These are phyloP conservation scores for Cucurbita moschata DNA, from an alignment of 306 rosid species.

Conservation along the genomic window DNA sequence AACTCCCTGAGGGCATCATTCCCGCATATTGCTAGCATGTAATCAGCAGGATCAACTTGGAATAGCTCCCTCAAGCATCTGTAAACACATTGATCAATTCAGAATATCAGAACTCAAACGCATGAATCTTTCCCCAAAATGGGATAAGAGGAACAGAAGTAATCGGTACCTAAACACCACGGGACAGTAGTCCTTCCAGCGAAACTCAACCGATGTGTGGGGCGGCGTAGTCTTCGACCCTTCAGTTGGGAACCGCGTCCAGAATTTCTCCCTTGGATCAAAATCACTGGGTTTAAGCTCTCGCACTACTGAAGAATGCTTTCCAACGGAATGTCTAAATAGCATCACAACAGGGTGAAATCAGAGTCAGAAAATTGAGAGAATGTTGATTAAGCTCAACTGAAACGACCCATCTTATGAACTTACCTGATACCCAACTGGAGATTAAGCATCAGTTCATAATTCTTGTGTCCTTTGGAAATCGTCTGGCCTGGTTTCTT, in stretches of 20 bases:
- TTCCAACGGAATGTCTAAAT: conserved; percentile 66
- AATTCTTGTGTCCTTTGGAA: conserved; percentile 78
- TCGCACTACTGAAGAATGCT: conserved; percentile 56
- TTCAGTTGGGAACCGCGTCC: conserved; percentile 85
- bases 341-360: not conserved
- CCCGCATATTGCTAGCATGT: conserved; percentile 89
- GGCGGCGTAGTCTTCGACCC: conserved; percentile 90
- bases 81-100: conserved; percentile 3
- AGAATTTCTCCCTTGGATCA: conserved; percentile 82
- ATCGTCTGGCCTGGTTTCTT: conserved; percentile 72
- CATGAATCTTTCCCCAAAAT: not conserved
- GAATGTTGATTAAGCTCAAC: not conserved
- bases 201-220: conserved; percentile 65
- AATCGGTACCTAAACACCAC: conserved; percentile 66
- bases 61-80: conserved; percentile 71
- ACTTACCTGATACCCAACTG: conserved; percentile 79
- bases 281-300: conserved; percentile 49
- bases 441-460: conserved; percentile 87
- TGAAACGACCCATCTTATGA: not conserved
- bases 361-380: not conserved
- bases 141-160: not conserved
- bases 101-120: not conserved
- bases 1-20: conserved; percentile 87
- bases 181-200: conserved; percentile 97
- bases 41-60: conserved; percentile 84